Conservation (phyloP, 148 eudicot species). For the Pharnaceum exiguum region DNA sequence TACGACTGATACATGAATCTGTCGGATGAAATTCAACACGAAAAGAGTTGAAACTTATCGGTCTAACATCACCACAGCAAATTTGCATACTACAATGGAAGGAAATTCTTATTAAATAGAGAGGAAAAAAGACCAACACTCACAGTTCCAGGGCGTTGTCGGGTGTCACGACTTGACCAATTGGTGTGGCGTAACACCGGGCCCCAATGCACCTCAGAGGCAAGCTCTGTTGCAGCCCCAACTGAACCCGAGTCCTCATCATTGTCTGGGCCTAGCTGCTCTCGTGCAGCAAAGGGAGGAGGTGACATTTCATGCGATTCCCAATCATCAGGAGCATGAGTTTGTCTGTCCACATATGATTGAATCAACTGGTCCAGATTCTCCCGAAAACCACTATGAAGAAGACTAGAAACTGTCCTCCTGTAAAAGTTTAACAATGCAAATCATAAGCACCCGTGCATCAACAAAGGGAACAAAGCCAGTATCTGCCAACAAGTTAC, state of each 20-base stretch:
- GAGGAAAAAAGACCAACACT: slow-evolving; percentile 20
- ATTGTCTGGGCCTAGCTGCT: slow-evolving; percentile 34
- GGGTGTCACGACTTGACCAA: slow-evolving; percentile 38
- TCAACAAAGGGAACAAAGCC: background rate
- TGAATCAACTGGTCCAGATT: slow-evolving; percentile 78
- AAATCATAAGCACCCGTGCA: background rate
- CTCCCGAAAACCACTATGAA: slow-evolving; percentile 82
- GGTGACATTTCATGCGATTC: slow-evolving; percentile 43
- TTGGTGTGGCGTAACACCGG: slow-evolving; percentile 30
- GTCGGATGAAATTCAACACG: too few species aligned
- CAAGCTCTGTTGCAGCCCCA: slow-evolving; percentile 32
- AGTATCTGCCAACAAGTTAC: background rate
- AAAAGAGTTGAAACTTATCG: too few species aligned
- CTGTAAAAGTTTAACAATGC: slow-evolving; percentile 28
- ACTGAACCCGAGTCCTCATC: slow-evolving; percentile 24
- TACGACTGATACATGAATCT: too few species aligned
- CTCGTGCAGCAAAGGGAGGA: slow-evolving; percentile 31
- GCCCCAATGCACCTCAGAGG: slow-evolving; percentile 39
- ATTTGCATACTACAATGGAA: background rate
- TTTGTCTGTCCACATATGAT: slow-evolving; percentile 77
- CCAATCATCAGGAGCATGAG: slow-evolving; percentile 57
- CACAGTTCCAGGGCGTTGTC: slow-evolving; percentile 49
- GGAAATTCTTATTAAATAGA: background rate
- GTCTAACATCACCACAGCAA: too few species aligned
- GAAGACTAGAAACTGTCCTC: slow-evolving; percentile 91